Evolutionary conservation across 1,284 basidiomycete species (phyloP).

Genomic region (Heliocybe sulcata): DNA sequence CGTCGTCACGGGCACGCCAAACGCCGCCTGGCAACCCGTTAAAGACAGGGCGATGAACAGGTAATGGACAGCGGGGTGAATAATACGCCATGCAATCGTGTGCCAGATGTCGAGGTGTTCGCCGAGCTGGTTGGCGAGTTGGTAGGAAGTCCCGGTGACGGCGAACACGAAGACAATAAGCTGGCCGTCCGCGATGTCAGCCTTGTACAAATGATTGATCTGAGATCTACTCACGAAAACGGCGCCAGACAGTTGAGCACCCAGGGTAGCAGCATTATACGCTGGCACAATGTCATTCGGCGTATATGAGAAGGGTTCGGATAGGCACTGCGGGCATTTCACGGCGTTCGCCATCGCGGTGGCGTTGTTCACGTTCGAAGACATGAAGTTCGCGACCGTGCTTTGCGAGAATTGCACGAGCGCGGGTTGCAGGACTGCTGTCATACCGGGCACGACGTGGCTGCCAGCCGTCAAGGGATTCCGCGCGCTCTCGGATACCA

Average conservation of each 20-base stretch:
- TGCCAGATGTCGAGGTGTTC: background rate
- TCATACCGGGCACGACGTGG: background rate
- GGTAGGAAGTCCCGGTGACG: background rate
- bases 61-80: background rate
- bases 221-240: background rate
- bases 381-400: background rate
- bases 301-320: background rate
- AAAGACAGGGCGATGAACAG: background rate
- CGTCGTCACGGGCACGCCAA: background rate
- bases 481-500: background rate
- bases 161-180: background rate
- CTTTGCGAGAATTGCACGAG: background rate
- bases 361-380: background rate
- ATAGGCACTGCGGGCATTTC: background rate
- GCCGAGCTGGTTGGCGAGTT: background rate
- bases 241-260: background rate
- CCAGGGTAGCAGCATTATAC: background rate
- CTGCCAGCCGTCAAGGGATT: background rate
- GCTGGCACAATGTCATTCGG: background rate
- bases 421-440: background rate
- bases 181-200: background rate
- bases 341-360: background rate
- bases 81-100: background rate
- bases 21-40: background rate
- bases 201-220: background rate